phyloP scores from a whole-genome alignment of 352 stramenopile genomes.

The Phytophthora kernoviae region DNA sequence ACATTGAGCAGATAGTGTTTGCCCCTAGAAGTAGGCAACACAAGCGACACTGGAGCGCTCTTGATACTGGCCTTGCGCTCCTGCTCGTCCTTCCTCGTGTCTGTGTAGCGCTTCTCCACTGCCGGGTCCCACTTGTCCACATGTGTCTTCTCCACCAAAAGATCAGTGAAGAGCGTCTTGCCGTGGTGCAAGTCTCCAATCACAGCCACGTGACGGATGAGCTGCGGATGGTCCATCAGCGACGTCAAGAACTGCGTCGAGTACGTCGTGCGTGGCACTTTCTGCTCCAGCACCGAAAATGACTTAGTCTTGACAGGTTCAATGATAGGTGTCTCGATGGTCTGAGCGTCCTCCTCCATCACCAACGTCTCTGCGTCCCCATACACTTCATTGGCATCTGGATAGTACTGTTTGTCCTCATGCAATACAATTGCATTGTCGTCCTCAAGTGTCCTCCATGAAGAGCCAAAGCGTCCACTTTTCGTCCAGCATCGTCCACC shows the following conservation, averaged over 20 bases:
- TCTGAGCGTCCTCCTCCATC: slow-evolving; percentile 99
- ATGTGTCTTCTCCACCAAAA: slow-evolving; percentile 92
- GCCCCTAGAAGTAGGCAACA: slow-evolving; percentile 92
- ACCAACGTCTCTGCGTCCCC: slow-evolving; percentile 97
- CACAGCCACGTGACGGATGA: slow-evolving; percentile 96
- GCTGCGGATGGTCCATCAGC: slow-evolving; percentile 89
- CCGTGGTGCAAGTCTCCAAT: slow-evolving; percentile 97
- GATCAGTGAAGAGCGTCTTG: slow-evolving; percentile 93
- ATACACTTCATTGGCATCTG: slow-evolving; percentile 96
- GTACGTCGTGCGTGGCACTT: slow-evolving; percentile 85
- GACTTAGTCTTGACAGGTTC: slow-evolving; percentile 95
- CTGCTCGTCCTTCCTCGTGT: slow-evolving; percentile 97
- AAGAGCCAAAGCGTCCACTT: slow-evolving; percentile 57
- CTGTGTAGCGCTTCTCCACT: slow-evolving; percentile 92
- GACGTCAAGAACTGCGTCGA: slow-evolving; percentile 88
- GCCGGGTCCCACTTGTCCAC: slow-evolving; percentile 79
- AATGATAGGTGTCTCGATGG: slow-evolving; percentile 98
- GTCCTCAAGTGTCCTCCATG: slow-evolving; percentile 58
- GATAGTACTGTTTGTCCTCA: slow-evolving; percentile 99
- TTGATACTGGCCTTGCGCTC: slow-evolving; percentile 97
- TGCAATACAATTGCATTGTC: slow-evolving; percentile 97
- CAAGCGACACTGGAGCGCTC: slow-evolving; percentile 95
- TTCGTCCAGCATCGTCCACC: slow-evolving; percentile 25
- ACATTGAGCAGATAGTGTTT: slow-evolving; percentile 98
- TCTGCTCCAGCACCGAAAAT: slow-evolving; percentile 91